phyloP scores from a whole-genome alignment of 176 grass and related monocot species.

The Elymus sibiricus region DNA sequence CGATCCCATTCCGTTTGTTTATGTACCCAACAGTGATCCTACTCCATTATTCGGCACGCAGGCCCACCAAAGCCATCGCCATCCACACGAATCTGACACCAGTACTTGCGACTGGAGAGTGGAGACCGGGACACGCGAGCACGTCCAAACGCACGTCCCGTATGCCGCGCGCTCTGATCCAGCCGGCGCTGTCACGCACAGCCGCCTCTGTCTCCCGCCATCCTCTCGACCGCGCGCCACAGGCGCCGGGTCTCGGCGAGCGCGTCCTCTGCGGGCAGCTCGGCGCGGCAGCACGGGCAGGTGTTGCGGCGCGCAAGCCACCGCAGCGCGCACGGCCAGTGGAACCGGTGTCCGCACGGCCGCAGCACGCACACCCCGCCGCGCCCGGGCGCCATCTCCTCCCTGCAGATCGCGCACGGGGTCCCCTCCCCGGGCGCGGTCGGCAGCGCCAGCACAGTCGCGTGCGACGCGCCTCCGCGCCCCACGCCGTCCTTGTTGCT shows the following conservation, averaged over 20 bases:
- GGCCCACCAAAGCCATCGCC: neutral
- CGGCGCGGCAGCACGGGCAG: conserved; percentile 87
- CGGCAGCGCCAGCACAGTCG: conserved; percentile 47
- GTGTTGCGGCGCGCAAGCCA: conserved; percentile 79
- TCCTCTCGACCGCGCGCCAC: conserved; percentile 62
- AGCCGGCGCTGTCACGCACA: conserved; percentile 24
- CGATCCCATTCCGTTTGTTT: neutral
- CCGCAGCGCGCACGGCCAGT: conserved; percentile 70
- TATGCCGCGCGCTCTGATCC: neutral
- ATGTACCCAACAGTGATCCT: neutral
- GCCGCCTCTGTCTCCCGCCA: conserved; percentile 32
- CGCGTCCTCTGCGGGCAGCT: conserved; percentile 68
- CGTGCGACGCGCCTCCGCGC: conserved; percentile 33
- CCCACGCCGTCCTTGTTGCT: conserved; percentile 1
- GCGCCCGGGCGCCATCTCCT: conserved; percentile 49
- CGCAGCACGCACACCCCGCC: conserved; percentile 54
- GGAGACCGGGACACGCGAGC: conserved; percentile 23
- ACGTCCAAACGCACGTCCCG: conserved; percentile 22
- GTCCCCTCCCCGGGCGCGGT: conserved; percentile 30
- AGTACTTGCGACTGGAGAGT: conserved; percentile 1
- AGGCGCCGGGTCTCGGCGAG: conserved; percentile 59
- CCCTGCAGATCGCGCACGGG: conserved; percentile 81
- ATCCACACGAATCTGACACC: conserved; percentile 23
- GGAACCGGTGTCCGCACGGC: conserved; percentile 79
- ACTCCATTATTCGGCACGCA: neutral